A percentile compares a stretch with the other conserved stretches of the same genome.
phyloP scores from a whole-genome alignment of 2,329 filamentous ascomycete genomes.

The Endoconidiophora polonica region DNA sequence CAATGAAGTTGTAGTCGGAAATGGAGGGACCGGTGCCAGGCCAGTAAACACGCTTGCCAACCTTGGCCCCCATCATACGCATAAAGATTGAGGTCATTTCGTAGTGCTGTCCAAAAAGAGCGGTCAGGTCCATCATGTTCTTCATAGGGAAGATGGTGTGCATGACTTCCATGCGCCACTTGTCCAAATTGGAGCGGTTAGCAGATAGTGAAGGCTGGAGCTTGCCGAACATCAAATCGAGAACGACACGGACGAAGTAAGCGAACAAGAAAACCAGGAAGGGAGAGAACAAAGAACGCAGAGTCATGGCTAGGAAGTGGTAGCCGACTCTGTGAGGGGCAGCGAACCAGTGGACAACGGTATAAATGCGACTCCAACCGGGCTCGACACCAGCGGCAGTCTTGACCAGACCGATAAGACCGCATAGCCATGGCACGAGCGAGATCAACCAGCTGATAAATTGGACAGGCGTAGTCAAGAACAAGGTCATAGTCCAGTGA shows the following conservation, averaged over 20 bases:
- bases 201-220: constrained; percentile 20
- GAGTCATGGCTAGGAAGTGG: constrained; percentile 31
- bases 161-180: constrained; percentile 29
- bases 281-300: constrained; percentile 25
- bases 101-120: constrained; percentile 37
- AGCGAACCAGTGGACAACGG: constrained; percentile 33
- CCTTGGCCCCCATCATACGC: constrained; percentile 32
- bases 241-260: constrained; percentile 23
- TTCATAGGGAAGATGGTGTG: constrained; percentile 27
- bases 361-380: constrained; percentile 18
- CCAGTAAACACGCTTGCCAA: constrained; percentile 39
- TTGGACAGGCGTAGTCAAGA: constrained; percentile 26
- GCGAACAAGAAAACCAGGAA: constrained; percentile 28
- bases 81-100: constrained; percentile 35
- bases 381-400: constrained; percentile 22
- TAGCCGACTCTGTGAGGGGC: constrained; percentile 28
- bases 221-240: constrained; percentile 26
- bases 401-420: constrained; percentile 29
- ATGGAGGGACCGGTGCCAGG: constrained; percentile 37
- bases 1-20: constrained; percentile 36
- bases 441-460: constrained; percentile 24
- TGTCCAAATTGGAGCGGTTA: constrained; percentile 22
- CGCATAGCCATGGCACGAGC: constrained; percentile 28
- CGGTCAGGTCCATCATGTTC: constrained; percentile 30
- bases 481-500: constrained; percentile 27